These are phyloP conservation scores for Hibiscus mutabilis DNA, from an alignment of 345 rosid species.

Conservation along the genomic window DNA sequence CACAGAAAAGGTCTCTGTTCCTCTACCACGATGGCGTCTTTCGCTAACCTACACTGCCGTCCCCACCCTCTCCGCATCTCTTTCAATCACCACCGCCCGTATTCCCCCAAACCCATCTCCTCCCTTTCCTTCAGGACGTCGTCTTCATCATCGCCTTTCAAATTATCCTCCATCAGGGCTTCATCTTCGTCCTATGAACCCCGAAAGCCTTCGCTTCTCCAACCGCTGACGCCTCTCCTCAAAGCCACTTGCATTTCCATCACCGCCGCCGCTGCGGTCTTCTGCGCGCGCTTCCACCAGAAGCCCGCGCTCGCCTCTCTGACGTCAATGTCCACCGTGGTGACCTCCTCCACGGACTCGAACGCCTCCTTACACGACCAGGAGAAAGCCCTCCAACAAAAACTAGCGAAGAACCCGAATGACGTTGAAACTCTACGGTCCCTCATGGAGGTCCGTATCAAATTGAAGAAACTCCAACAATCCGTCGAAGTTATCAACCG, in stretches of 20 bases:
- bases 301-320: constrained; percentile 57
- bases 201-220: constrained; percentile 15
- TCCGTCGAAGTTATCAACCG: constrained; percentile 55
- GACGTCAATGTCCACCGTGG: constrained; percentile 25
- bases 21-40: constrained; percentile 39
- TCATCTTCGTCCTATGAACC: constrained; percentile 14
- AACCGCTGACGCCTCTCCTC: constrained; percentile 31
- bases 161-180: constrained; percentile 38
- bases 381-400: constrained; percentile 46
- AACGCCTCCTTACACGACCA: constrained; percentile 33
- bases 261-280: constrained; percentile 49
- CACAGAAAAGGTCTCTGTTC: neutral
- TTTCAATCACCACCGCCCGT: constrained; percentile 33
- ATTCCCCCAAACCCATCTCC: constrained; percentile 21
- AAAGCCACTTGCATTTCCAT: constrained; percentile 51
- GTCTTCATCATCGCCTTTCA: constrained; percentile 26
- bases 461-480: constrained; percentile 44
- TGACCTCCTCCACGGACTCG: constrained; percentile 14
- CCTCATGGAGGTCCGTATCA: constrained; percentile 71
- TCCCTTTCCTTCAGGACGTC: constrained; percentile 37
- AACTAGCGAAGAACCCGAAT: constrained; percentile 31
- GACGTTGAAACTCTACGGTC: constrained; percentile 48
- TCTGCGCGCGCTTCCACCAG: constrained; percentile 42
- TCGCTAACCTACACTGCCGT: constrained; percentile 33
- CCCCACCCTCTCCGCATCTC: constrained; percentile 41